Evolutionary conservation across 148 eudicot species (phyloP), one percentile per base, ranked within the genome.

Genomic region (Rhododendron williamsianum): DNA sequence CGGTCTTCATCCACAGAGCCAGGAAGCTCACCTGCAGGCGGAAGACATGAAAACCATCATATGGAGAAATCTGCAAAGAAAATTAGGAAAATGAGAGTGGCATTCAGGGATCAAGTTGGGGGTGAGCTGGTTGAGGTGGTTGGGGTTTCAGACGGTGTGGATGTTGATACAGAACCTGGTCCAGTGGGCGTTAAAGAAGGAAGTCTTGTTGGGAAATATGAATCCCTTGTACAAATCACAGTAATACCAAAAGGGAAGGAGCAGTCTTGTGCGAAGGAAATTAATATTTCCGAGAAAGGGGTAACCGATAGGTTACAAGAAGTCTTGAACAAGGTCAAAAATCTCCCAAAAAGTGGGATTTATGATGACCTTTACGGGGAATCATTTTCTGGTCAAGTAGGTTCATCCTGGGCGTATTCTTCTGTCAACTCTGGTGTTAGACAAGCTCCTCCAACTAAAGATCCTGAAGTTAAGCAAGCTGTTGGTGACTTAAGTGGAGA

Each of bases 161-260:
- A 96, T 84, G 98, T 96, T 13, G 99, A 94, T 84, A 96, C 98
- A 4, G 97, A 96, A 81, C 98, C 99, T 80, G 99, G 99, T 67
- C 99, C 99, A 12, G 69, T 91, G 25, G 99, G 99, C 76, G 92
- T 96, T 69, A 96, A 93, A 88, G 99, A 96, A 93, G 99, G 99
- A 85, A 96, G 99, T 87, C 97, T 96, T 84, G 99, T 95, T 38
- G 99, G 99, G 23, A 94, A 96, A 87, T 96, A 96, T 81, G 99
- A 94, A 86, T 95, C 99, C 8, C 93, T 96, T 82, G 95, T 96
- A 72, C 98, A 96, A 82, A 88, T 87, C 30, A 96, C 97, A 18
- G 92, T 95, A 38, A 92, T 96, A 89, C 99, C 98, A 0, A 94
- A 93, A 90, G 95, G 98, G 77, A 90, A 94, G 86, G 94, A 86